Percentiles rank a stretch among this genome's conserved stretches.
Evolutionary conservation across 1,139 yeast species (phyloP).

Genomic region (Candida mesenterica): DNA sequence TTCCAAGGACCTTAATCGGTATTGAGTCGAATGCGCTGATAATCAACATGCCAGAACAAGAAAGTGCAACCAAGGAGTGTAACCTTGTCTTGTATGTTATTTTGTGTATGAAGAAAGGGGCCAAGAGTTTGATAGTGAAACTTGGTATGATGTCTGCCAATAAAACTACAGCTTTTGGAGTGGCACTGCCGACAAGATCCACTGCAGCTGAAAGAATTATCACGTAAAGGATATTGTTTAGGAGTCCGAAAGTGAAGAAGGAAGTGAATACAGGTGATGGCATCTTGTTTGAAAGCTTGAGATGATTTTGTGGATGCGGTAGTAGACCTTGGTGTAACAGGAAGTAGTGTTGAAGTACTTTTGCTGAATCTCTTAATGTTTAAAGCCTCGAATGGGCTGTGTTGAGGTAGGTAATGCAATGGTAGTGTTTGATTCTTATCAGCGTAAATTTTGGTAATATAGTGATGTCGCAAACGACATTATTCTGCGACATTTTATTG

Average conservation of each 20-base stretch:
- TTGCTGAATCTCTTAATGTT: too few species aligned
- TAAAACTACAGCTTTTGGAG: conserved; percentile 84
- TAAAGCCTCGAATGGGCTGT: too few species aligned
- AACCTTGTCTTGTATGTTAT: conserved; percentile 62
- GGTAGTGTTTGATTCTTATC: too few species aligned
- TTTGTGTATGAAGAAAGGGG: conserved; percentile 77
- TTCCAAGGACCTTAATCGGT: conserved; percentile 56
- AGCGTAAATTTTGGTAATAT: too few species aligned
- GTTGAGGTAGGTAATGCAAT: too few species aligned
- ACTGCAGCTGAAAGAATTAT: conserved; percentile 90
- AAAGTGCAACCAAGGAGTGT: conserved; percentile 52
- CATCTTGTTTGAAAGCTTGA: too few species aligned
- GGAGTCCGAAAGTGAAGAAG: conserved; percentile 82
- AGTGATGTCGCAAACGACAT: too few species aligned
- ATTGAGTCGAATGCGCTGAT: conserved; percentile 49
- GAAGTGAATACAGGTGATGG: conserved; percentile 36
- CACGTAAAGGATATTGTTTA: conserved; percentile 87
- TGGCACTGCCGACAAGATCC: conserved; percentile 78
- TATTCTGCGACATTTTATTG: too few species aligned
- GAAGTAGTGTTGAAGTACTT: too few species aligned
- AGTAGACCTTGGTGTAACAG: too few species aligned
- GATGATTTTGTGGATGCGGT: too few species aligned
- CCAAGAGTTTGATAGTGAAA: conserved; percentile 61
- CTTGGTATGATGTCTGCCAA: conserved; percentile 88
- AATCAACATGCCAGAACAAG: conserved; percentile 73